These are phyloP conservation scores for Rostrohypoxylon terebratum DNA, from an alignment of 495 filamentous ascomycete genomes.

Conservation along the genomic window DNA sequence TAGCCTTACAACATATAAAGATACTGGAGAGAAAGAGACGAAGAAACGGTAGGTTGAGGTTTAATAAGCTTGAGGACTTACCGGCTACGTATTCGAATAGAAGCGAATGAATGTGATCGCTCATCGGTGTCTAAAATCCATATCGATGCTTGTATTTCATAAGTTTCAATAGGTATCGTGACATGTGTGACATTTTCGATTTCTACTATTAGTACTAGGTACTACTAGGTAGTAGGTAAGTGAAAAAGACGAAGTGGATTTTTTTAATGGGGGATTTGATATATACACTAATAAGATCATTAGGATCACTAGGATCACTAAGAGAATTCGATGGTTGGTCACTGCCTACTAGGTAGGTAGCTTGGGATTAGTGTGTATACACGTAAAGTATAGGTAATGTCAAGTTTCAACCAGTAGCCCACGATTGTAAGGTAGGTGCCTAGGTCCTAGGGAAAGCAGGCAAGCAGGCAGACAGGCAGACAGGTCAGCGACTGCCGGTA, in stretches of 20 bases:
- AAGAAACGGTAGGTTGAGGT: neutral
- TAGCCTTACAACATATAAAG: neutral
- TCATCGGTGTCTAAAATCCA: conserved; percentile 25
- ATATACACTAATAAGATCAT: neutral
- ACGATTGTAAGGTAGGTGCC: neutral
- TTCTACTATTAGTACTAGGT: too few relatives aligned
- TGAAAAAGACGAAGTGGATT: conserved; percentile 28
- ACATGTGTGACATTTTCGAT: neutral
- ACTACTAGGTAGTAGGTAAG: conserved; percentile 2
- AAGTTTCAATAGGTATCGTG: conserved; percentile 5
- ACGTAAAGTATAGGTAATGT: neutral
- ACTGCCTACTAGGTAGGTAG: too few relatives aligned
- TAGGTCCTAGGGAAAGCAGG: neutral
- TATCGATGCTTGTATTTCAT: neutral
- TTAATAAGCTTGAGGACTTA: conserved; percentile 3
- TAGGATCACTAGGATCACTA: neutral
- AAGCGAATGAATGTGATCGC: neutral
- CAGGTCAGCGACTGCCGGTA: neutral
- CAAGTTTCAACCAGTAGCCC: too few relatives aligned
- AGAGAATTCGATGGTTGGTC: neutral
- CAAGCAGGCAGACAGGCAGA: neutral
- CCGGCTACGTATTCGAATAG: conserved; percentile 3
- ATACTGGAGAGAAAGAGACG: neutral
- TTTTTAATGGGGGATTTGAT: neutral
- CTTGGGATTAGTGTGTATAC: neutral